phyloP scores from a whole-genome alignment of 139 green algal genomes.

The Chlorella sp. region DNA sequence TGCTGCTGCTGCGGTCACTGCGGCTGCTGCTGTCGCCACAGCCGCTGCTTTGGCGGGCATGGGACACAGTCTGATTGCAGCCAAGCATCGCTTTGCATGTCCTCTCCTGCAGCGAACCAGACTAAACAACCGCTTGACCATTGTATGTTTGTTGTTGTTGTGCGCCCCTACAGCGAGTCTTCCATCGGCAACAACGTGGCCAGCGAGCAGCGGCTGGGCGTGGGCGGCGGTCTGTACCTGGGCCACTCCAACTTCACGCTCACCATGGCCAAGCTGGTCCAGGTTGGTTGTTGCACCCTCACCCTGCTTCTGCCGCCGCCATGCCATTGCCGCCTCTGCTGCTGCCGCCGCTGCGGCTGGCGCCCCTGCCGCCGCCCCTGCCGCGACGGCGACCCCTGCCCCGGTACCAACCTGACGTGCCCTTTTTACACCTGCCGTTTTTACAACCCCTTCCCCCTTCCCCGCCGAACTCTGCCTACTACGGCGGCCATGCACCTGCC shows the following conservation, averaged over 20 bases:
- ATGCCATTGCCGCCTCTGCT: neutral
- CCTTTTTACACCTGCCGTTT: neutral
- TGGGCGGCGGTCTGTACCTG: conserved; percentile 34
- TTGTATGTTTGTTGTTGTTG: too few relatives aligned
- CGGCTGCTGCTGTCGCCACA: neutral
- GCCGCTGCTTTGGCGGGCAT: too few relatives aligned
- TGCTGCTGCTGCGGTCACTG: neutral
- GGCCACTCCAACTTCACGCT: conserved; percentile 16
- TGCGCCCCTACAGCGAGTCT: neutral
- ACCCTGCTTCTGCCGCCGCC: neutral
- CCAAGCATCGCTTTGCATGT: too few relatives aligned
- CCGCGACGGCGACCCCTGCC: too few relatives aligned
- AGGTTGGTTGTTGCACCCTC: neutral
- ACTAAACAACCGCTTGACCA: neutral
- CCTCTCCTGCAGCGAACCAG: neutral
- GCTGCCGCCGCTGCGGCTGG: neutral
- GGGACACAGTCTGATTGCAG: too few relatives aligned
- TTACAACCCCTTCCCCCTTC: neutral
- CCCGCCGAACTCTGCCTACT: neutral
- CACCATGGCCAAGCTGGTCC: neutral
- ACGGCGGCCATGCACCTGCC: too few relatives aligned
- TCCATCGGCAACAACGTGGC: neutral
- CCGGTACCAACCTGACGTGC: too few relatives aligned
- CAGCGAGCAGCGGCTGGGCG: neutral
- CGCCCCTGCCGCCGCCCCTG: neutral